Base-by-base conservation (phyloP, 768 basidiomycete genomes). In the Tylopilus cervinicoccineus region DNA sequence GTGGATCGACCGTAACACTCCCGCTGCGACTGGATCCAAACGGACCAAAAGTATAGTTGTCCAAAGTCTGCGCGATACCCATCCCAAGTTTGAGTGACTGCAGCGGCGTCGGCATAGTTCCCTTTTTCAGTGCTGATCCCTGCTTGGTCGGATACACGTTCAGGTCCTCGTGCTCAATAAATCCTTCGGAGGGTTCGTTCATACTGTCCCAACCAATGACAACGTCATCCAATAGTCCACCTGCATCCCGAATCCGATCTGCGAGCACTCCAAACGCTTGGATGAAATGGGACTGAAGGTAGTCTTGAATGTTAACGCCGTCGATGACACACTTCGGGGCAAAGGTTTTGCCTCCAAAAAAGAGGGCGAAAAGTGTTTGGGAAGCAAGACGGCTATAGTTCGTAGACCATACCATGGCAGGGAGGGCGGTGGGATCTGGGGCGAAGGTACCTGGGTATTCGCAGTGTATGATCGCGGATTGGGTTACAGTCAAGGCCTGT, bases 321-420 rank as follows among this genome's bases (percentile, higher is more conserved):
- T 98, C 92, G 54, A 98, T 84, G 59, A 87, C 69, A 65, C 93
- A 97, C 45, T 84, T 84, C 0, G 96, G 96, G 0, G 96, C 93
- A 65, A 88, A 98, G 34, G 84, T 81, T 8, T 81, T 77, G 1
- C 93, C 93, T 19, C 87, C 93, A 64, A 89, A 98, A 76, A 97
- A 98, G 53, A 99, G 78, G 7, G 95, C 93, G 72, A 95, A 95
- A 45, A 96, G 64, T 11, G 93, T 95, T 63, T 93, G 88, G 17
- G 83, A 83, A 43, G 86, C 80, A 24, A 97, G 83, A 16, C 88
- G 89, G 34, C 88, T 83, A 62, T 97, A 97, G 63, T 98, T 97
- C 22, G 95, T 97, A 7, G 84, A 82, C 96, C 96, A 99, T 52
- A 93, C 80, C 96, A 99, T 99, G 40, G 87, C 82, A 6, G 96